Percentiles rank a stretch among this genome's conserved stretches.
phyloP scores from a whole-genome alignment of 176 grass and related monocot genomes.

The Cocos nucifera region DNA sequence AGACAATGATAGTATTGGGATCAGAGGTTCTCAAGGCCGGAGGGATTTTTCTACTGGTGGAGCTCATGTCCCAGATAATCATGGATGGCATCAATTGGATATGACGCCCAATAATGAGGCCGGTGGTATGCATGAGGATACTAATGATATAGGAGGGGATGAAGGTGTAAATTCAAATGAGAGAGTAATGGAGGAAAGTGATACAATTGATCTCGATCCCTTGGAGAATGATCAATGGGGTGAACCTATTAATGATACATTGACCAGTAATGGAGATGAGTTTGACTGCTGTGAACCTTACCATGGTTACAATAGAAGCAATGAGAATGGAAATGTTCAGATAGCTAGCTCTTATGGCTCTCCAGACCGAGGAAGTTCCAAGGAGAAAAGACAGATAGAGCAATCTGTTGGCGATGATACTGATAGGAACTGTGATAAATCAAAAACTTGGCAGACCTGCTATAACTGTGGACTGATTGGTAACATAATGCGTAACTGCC shows the following conservation, averaged over 20 bases:
- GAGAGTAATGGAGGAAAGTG: slow-evolving; percentile 19
- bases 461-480: slow-evolving; percentile 28
- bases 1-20: slow-evolving; percentile 14
- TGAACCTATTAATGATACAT: slow-evolving; percentile 28
- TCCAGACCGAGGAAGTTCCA: slow-evolving; percentile 3
- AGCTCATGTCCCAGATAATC: background rate
- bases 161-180: slow-evolving; percentile 14
- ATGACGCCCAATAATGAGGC: slow-evolving; percentile 8
- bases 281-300: slow-evolving; percentile 52
- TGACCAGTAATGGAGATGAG: slow-evolving; percentile 5
- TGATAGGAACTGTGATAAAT: slow-evolving; percentile 25
- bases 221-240: slow-evolving; percentile 49
- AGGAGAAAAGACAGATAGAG: slow-evolving; percentile 19
- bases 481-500: slow-evolving; percentile 27
- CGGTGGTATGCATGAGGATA: slow-evolving; percentile 3
- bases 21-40: slow-evolving; percentile 10
- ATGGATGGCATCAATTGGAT: background rate
- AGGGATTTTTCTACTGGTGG: slow-evolving; percentile 6
- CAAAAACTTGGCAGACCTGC: slow-evolving; percentile 26
- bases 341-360: slow-evolving; percentile 28
- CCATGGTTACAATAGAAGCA: slow-evolving; percentile 36
- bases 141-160: slow-evolving; percentile 9
- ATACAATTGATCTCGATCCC: slow-evolving; percentile 14
- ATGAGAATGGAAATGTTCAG: slow-evolving; percentile 19
- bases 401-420: slow-evolving; percentile 12